Conservation (phyloP, 139 green algal genomes). For the Chlamydomonas applanata region DNA sequence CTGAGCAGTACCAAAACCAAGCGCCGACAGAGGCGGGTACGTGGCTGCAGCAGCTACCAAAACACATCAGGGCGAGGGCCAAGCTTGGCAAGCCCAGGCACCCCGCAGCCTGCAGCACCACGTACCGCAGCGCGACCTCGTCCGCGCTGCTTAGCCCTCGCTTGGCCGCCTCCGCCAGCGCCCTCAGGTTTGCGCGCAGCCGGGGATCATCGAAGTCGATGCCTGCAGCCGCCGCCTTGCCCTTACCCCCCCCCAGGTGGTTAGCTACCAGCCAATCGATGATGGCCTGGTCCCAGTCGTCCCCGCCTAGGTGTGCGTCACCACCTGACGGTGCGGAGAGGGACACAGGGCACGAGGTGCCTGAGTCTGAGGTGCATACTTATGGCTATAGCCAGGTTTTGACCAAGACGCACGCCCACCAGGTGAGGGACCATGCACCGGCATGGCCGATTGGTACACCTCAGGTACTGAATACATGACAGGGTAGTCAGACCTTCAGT, state of each 20-base stretch:
- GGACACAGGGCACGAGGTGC: background rate
- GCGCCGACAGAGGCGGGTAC: no score
- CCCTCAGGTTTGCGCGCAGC: constrained; percentile 54
- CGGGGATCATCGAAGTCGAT: constrained; percentile 27
- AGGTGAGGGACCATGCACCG: no score
- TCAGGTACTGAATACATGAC: no score
- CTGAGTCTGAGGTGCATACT: background rate
- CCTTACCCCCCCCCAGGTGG: constrained; percentile 34
- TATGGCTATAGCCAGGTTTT: background rate
- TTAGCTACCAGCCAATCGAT: constrained; percentile 57
- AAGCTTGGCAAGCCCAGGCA: no score
- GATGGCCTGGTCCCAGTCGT: constrained; percentile 83
- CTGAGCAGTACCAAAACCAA: no score
- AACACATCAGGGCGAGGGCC: no score
- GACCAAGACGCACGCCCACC: no score
- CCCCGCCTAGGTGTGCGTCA: constrained; percentile 79
- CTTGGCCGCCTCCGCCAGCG: constrained; percentile 76
- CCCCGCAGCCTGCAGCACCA: background rate
- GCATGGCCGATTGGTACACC: no score
- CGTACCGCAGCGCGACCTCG: constrained; percentile 48
- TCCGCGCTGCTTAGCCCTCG: constrained; percentile 57
- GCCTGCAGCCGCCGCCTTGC: background rate
- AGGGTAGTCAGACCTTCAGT: no score
- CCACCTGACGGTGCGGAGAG: no score
- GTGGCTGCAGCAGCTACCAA: no score